Conservation (phyloP, 139 green algal genomes). For the Chlorella sp. region DNA sequence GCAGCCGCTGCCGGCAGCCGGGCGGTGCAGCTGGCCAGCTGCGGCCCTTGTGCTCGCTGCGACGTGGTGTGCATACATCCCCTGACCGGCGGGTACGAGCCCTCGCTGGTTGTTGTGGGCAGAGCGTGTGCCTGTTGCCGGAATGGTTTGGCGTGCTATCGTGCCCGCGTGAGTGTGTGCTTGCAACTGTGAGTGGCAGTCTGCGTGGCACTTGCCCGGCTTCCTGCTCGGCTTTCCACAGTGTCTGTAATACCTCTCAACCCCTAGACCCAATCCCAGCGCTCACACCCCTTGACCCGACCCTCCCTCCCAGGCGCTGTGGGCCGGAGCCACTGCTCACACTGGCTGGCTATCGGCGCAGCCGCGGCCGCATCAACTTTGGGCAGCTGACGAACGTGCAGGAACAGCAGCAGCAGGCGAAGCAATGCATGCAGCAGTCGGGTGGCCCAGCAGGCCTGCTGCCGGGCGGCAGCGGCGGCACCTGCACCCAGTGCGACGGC, state of each 20-base stretch:
- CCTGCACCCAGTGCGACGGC: background rate
- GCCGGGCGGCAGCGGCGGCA: background rate
- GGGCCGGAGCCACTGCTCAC: constrained; percentile 68
- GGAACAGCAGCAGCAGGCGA: background rate
- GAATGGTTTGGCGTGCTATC: background rate
- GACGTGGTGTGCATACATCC: constrained; percentile 61
- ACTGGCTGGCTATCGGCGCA: constrained; percentile 57
- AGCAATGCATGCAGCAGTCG: background rate
- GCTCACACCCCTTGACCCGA: no score
- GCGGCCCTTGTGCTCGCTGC: constrained; percentile 56
- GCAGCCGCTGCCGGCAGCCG: background rate
- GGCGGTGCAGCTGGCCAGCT: background rate
- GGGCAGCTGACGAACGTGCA: constrained; percentile 41
- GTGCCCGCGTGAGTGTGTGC: background rate
- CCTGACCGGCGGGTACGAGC: constrained; percentile 28
- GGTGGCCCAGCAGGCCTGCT: background rate
- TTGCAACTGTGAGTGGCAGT: background rate
- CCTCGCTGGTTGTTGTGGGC: no score
- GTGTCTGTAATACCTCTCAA: no score
- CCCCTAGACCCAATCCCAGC: no score
- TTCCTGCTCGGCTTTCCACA: background rate
- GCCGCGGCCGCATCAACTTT: constrained; percentile 52
- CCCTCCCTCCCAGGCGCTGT: background rate
- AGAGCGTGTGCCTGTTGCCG: no score
- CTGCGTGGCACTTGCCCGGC: no score